phyloP scores from a whole-genome alignment of 805 yeast species.

The Zygoascus bituminiphila region DNA sequence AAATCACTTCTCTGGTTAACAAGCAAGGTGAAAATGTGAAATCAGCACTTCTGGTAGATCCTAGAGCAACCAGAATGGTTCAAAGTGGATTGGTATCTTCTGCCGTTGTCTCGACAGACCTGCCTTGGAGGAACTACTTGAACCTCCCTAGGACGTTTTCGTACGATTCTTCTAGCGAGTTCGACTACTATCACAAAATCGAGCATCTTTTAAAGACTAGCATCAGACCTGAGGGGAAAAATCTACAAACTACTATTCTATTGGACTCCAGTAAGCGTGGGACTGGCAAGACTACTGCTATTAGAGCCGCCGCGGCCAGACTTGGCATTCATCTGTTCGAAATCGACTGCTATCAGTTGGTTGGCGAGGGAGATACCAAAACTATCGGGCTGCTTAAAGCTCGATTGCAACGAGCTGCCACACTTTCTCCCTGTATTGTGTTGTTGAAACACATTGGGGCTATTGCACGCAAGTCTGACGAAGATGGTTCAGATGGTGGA shows the following conservation, averaged over 20 bases:
- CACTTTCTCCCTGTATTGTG: slow-evolving; percentile 40
- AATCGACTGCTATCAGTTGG: slow-evolving; percentile 59
- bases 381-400: slow-evolving; percentile 74
- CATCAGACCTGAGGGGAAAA: slow-evolving; percentile 25
- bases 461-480: slow-evolving; percentile 58
- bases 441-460: slow-evolving; percentile 68
- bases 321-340: slow-evolving; percentile 61
- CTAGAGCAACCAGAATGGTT: slow-evolving; percentile 57
- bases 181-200: slow-evolving; percentile 44
- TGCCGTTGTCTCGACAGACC: slow-evolving; percentile 22
- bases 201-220: slow-evolving; percentile 47
- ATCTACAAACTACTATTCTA: slow-evolving; percentile 53
- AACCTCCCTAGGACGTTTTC: slow-evolving; percentile 14
- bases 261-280: slow-evolving; percentile 64
- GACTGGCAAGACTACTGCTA: slow-evolving; percentile 67
- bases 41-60: slow-evolving; percentile 46
- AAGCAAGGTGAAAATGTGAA: slow-evolving; percentile 7
- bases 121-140: slow-evolving; percentile 40
- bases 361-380: slow-evolving; percentile 67
- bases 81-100: slow-evolving; percentile 51
- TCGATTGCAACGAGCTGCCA: slow-evolving; percentile 54
- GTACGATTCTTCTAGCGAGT: slow-evolving; percentile 38
- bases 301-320: slow-evolving; percentile 44
- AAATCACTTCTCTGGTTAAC: slow-evolving; percentile 42
- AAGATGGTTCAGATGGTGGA: slow-evolving; percentile 39